Percentiles rank a stretch among this genome's conserved stretches.
Conservation (phyloP, 441 rosid species). For the Bruguiera hainesii region DNA sequence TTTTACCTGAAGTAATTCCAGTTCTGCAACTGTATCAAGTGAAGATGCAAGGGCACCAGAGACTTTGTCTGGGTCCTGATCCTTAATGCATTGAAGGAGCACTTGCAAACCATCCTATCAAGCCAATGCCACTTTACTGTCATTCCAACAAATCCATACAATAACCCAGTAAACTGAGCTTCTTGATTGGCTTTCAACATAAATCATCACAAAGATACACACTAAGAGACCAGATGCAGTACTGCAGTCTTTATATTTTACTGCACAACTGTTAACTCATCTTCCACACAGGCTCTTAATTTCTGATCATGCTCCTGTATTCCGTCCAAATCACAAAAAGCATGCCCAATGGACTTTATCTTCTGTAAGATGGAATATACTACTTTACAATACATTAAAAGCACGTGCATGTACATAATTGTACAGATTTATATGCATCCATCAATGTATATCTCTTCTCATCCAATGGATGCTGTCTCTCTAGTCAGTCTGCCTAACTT, state of each 20-base stretch:
- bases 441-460: too few relatives aligned
- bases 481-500: neutral
- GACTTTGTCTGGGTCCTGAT: conserved; percentile 91
- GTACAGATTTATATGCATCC: too few relatives aligned
- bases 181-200: conserved; percentile 11
- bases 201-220: conserved; percentile 10
- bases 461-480: neutral
- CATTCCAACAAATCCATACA: conserved; percentile 22
- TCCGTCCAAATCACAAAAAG: neutral
- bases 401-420: neutral
- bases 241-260: neutral
- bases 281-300: conserved; percentile 5
- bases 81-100: conserved; percentile 68
- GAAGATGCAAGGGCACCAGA: conserved; percentile 85
- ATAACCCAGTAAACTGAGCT: conserved; percentile 2
- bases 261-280: neutral
- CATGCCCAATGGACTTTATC: conserved; percentile 5
- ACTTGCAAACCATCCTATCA: conserved; percentile 81
- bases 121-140: conserved; percentile 19
- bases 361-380: neutral
- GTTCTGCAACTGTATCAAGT: conserved; percentile 72
- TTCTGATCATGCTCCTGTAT: conserved; percentile 10
- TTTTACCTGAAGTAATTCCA: conserved; percentile 87
- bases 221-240: neutral
- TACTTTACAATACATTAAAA: too few relatives aligned